Evolutionary conservation across 768 basidiomycete genomes (phyloP).

Genomic region (Melanogaster broomeanus): DNA sequence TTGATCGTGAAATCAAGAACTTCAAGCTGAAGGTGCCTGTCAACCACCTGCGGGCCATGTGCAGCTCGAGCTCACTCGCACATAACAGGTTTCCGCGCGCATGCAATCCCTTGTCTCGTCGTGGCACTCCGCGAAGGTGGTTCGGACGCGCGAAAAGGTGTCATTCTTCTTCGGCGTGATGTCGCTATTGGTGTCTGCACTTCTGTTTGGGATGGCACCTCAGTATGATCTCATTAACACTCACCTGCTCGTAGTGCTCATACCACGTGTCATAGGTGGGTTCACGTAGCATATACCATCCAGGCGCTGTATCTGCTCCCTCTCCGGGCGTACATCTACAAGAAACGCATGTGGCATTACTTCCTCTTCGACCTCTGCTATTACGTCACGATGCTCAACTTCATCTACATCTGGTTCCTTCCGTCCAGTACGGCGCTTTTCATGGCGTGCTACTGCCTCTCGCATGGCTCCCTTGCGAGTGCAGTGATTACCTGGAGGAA

Average conservation of each 20-base stretch:
- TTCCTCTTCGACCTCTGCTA: constrained; percentile 94
- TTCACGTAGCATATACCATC: constrained; percentile 84
- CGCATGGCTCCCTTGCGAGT: constrained; percentile 87
- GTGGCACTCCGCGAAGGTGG: constrained; percentile 93
- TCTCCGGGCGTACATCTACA: constrained; percentile 81
- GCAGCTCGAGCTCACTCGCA: constrained; percentile 5
- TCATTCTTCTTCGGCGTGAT: constrained; percentile 96
- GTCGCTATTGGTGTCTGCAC: constrained; percentile 79
- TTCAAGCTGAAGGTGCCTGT: constrained; percentile 80
- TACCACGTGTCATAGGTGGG: constrained; percentile 56
- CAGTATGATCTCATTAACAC: constrained; percentile 50
- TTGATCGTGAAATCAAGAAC: constrained; percentile 84
- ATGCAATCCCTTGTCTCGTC: constrained; percentile 75
- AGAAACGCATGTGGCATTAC: constrained; percentile 92
- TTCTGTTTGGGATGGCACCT: constrained; percentile 87
- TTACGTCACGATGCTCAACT: constrained; percentile 88
- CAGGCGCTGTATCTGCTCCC: constrained; percentile 82
- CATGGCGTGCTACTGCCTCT: constrained; percentile 90
- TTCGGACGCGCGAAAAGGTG: constrained; percentile 79
- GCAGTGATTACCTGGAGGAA: constrained; percentile 99
- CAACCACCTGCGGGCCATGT: not conserved
- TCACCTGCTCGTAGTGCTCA: constrained; percentile 3
- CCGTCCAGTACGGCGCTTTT: constrained; percentile 79
- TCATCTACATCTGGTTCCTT: constrained; percentile 89
- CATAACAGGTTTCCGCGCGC: constrained; percentile 71